Percentiles rank a stretch among this genome's conserved stretches.
These are phyloP conservation scores for Caulochytrium protostelioides DNA, from an alignment of 371 early-diverging fungal species.

Conservation along the genomic window DNA sequence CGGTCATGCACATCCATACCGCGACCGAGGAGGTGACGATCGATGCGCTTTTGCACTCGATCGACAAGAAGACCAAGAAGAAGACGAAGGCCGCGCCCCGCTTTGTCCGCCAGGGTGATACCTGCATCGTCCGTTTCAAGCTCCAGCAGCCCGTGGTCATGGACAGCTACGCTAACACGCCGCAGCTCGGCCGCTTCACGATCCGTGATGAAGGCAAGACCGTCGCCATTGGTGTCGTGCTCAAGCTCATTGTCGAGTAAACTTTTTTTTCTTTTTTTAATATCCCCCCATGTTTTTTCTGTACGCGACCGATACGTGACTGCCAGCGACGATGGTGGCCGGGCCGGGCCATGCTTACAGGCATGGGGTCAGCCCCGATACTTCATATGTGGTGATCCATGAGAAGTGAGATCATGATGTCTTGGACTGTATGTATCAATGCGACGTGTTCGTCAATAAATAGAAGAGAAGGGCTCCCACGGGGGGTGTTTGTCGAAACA, in stretches of 20 bases:
- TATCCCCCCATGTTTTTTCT: no score
- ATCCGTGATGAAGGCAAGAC: conserved; percentile 88
- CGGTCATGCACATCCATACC: conserved; percentile 78
- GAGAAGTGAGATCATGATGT: no score
- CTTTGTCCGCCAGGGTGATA: conserved; percentile 74
- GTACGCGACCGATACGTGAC: no score
- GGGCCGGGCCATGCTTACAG: no score
- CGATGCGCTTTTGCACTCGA: conserved; percentile 53
- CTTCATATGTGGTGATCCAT: no score
- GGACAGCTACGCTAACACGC: conserved; percentile 71
- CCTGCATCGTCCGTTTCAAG: conserved; percentile 67
- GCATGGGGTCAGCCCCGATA: no score
- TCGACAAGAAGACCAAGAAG: conserved; percentile 48
- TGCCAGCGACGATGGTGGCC: no score
- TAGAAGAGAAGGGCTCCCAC: no score
- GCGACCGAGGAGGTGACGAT: conserved; percentile 68
- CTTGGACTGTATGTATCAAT: no score
- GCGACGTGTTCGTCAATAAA: no score
- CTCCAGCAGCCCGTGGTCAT: conserved; percentile 45
- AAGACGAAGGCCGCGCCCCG: conserved; percentile 68
- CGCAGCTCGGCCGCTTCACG: conserved; percentile 88
- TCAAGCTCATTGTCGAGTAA: conserved; percentile 35
- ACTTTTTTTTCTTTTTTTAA: neutral
- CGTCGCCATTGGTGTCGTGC: conserved; percentile 82
- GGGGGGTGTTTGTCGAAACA: no score